phyloP scores from a whole-genome alignment of 805 yeast species.

The Pichia kluyveri region DNA sequence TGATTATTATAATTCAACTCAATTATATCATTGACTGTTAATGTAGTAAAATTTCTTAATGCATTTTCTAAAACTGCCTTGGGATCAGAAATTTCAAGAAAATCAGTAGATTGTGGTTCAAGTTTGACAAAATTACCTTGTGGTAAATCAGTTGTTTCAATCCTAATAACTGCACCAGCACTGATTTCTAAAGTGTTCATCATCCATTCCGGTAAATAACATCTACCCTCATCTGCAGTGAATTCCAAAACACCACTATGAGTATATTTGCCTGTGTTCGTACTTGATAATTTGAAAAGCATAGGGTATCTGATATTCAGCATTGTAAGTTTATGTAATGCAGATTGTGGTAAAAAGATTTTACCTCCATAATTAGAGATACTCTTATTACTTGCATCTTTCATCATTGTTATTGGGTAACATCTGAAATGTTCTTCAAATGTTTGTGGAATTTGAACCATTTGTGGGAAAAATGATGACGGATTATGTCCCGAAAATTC shows the following conservation, averaged over 20 bases:
- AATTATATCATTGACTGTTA: constrained; percentile 76
- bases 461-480: constrained; percentile 10
- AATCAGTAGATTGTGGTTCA: constrained; percentile 92
- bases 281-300: constrained; percentile 76
- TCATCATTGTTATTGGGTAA: constrained; percentile 88
- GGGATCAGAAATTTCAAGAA: constrained; percentile 89
- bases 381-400: constrained; percentile 59
- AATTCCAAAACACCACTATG: constrained; percentile 96
- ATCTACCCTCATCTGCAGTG: constrained; percentile 95
- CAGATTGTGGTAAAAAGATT: constrained; percentile 88
- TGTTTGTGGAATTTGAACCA: constrained; percentile 17
- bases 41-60: constrained; percentile 78
- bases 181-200: constrained; percentile 61
- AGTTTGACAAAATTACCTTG: constrained; percentile 83
- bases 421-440: constrained; percentile 89
- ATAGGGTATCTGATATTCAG: constrained; percentile 91
- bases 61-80: constrained; percentile 94
- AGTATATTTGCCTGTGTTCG: constrained; percentile 45
- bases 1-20: constrained; percentile 79
- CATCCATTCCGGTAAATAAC: constrained; percentile 95
- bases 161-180: constrained; percentile 75
- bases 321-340: constrained; percentile 81
- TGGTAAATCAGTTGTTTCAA: constrained; percentile 71
- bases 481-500: constrained; percentile 12
- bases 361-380: constrained; percentile 92